Conservation (phyloP, 73 alveolate species). For the Durusdinium trenchii region DNA sequence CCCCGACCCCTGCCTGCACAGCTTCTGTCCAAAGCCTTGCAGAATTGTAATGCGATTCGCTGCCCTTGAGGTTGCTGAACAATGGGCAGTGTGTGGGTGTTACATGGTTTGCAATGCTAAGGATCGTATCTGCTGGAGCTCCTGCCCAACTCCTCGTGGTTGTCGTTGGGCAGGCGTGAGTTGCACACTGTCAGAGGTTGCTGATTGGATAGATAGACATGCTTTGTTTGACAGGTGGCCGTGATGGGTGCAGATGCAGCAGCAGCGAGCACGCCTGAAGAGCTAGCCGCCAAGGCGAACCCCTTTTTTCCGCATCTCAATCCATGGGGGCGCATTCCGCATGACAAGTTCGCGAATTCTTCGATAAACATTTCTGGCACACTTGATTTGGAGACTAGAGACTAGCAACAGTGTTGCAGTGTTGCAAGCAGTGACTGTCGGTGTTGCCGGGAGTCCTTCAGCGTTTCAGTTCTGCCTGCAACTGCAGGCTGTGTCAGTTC, state of each 20-base stretch:
- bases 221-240: conserved; percentile 48
- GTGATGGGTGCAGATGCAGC: conserved; percentile 36
- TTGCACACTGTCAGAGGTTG: neutral
- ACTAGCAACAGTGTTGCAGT: no score
- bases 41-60: neutral
- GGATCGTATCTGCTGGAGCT: conserved; percentile 92
- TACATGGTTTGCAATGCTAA: neutral
- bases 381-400: no score
- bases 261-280: neutral
- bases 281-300: neutral
- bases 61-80: neutral
- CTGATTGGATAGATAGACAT: no score
- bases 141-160: conserved; percentile 83
- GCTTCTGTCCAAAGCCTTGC: neutral
- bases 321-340: no score
- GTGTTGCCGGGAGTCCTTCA: no score
- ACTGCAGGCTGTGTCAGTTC: conserved; percentile 16
- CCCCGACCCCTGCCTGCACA: conserved; percentile 9
- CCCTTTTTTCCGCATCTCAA: neutral
- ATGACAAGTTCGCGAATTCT: no score
- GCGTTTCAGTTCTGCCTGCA: no score
- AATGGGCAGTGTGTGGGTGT: neutral
- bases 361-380: no score
- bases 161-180: conserved; percentile 67
- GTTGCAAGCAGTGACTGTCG: no score